Percentiles rank a stretch among this genome's conserved stretches.
Conservation (phyloP, 1,284 basidiomycete genomes). For the Puccinia triticina region DNA sequence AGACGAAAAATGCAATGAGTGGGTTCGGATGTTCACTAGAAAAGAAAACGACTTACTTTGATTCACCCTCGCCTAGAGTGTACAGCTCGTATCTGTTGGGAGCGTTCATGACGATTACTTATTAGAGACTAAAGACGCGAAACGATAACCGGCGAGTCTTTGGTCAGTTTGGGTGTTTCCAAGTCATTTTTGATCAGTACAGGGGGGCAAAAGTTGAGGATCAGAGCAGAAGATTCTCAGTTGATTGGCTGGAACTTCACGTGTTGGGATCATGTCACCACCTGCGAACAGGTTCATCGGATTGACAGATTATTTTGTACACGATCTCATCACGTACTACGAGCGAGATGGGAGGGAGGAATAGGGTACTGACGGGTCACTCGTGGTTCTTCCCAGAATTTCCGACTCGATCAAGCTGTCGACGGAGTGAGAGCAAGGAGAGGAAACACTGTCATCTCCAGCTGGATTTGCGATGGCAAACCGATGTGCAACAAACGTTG, state of each 20-base stretch:
- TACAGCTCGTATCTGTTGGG: conserved; percentile 88
- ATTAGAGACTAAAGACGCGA: not conserved
- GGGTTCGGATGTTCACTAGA: not conserved
- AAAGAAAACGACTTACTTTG: conserved; percentile 68
- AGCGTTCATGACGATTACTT: conserved; percentile 72
- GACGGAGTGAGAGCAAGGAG: not conserved
- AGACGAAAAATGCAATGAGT: not conserved
- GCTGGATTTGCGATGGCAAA: not conserved
- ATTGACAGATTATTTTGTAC: conserved; percentile 31
- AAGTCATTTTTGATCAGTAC: not conserved
- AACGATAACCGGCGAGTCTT: not conserved
- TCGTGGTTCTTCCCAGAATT: not conserved
- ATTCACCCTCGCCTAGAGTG: conserved; percentile 88
- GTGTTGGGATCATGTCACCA: conserved; percentile 8
- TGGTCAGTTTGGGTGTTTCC: not conserved
- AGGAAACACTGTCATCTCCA: not conserved
- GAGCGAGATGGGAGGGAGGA: too few species aligned
- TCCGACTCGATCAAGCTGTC: not conserved
- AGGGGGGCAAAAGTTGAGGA: not conserved
- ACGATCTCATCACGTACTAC: not conserved
- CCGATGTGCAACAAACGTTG: not conserved
- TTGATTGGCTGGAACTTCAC: conserved; percentile 19
- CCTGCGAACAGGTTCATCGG: conserved; percentile 18
- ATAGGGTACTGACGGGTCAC: not conserved
- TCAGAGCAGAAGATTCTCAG: conserved; percentile 14